Evolutionary conservation across 1,284 basidiomycete species (phyloP), one percentile per base, ranked within the genome.

Genomic region (Boletus mariae): DNA sequence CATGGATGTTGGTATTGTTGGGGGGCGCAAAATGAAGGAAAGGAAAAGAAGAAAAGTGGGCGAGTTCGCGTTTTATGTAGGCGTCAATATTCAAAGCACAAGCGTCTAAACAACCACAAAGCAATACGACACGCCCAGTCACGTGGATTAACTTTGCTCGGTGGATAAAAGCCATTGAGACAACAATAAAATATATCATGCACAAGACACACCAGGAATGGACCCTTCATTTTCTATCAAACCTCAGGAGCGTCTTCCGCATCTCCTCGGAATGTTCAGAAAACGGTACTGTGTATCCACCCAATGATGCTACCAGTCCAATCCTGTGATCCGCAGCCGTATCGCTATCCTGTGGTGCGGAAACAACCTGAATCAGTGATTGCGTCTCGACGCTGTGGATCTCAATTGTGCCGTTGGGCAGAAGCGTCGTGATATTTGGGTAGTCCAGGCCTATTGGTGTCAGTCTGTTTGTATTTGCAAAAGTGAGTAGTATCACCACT

Each of bases 371-470:
- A 0, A 82, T 78, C 40, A 93, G 80, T 4, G 77, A 69, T 58
- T 94, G 89, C 5, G 86, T 86, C 56, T 87, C 82, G 49, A 95
- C 73, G 52, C 78, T 86, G 67, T 96, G 93, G 7, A 96, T 80
- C 61, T 90, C 84, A 49, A 97, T 82, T 0, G 84, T 88, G 49
- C 84, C 77, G 66, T 94, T 85, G 1, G 87, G 82, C 3, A 96
- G 75, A 2, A 96, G 77, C 0, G 92, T 82, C 5, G 85, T 83
- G 55, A 94, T 75, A 60, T 88, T 87, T 3, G 90, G 91, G 57
- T 86, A 85, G 64, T 96, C 92, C 52, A 94, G 75, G 55, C 84
- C 92, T 94, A 61, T 52, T 17, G 25, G 11, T 3, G 25, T 53
- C 5, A 41, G 49, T 57, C 28, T 48, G 43, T 54, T 42, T 28